Conservation (phyloP, 805 yeast genomes). For the Millerozyma miso region DNA sequence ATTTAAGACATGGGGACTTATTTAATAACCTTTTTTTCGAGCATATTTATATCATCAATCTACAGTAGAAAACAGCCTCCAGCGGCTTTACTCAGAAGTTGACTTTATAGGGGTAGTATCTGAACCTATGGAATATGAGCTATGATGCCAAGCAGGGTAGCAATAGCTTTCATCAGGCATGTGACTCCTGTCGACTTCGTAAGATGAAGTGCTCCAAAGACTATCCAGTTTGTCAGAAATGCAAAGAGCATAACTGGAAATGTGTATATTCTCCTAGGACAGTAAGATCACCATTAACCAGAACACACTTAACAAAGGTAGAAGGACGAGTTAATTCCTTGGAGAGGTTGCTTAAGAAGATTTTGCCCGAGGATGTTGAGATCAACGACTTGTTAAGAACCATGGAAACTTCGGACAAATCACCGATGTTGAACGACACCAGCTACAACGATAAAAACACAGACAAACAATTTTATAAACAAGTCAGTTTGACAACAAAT, state of each 20-base stretch:
- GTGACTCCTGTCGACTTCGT: conserved; percentile 31
- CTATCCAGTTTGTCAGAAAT: conserved; percentile 26
- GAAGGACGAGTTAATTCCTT: conserved; percentile 13
- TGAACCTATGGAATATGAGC: not conserved
- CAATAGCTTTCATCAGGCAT: conserved; percentile 25
- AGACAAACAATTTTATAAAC: conserved; percentile 10
- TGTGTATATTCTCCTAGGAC: conserved; percentile 29
- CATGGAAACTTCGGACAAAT: conserved; percentile 8
- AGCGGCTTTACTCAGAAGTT: too few species aligned
- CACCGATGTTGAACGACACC: not conserved
- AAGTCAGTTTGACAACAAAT: conserved; percentile 13
- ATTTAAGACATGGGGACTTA: too few species aligned
- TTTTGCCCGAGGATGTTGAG: conserved; percentile 7
- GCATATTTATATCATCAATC: too few species aligned
- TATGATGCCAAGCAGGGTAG: not conserved
- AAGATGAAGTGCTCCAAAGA: conserved; percentile 31
- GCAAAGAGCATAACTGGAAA: conserved; percentile 30
- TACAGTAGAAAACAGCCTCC: too few species aligned
- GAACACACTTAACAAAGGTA: conserved; percentile 29
- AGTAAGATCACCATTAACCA: conserved; percentile 28
- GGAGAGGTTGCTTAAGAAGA: conserved; percentile 5
- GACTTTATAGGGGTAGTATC: too few species aligned
- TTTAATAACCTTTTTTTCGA: too few species aligned
- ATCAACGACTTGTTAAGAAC: conserved; percentile 6
- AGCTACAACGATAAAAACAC: not conserved